phyloP scores from a whole-genome alignment of 2,329 filamentous ascomycete species.

The Fusarium clavum region DNA sequence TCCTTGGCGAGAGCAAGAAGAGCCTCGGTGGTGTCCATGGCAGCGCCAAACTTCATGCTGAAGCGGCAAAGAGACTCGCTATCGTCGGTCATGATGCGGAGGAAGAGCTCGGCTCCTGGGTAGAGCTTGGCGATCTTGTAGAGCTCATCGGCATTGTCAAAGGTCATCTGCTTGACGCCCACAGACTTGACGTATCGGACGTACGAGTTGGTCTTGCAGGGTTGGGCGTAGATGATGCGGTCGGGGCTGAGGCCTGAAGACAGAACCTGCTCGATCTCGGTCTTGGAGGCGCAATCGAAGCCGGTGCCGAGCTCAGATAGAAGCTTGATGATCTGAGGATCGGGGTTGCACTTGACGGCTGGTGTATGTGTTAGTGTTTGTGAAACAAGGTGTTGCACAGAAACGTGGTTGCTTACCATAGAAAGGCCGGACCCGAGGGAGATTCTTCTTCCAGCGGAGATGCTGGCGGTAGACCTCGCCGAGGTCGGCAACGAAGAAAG shows the following conservation, averaged over 20 bases:
- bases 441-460: slow-evolving; percentile 95
- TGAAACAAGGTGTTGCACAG: neutral
- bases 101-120: slow-evolving; percentile 88
- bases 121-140: slow-evolving; percentile 96
- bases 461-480: slow-evolving; percentile 99
- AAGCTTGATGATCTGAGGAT: slow-evolving; percentile 87
- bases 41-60: slow-evolving; percentile 97
- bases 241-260: slow-evolving; percentile 83
- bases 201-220: slow-evolving; percentile 99
- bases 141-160: slow-evolving; percentile 97
- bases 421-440: slow-evolving; percentile 93
- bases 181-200: slow-evolving; percentile 87
- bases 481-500: slow-evolving; percentile 98
- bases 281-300: slow-evolving; percentile 98
- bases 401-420: slow-evolving; percentile 75
- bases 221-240: slow-evolving; percentile 98
- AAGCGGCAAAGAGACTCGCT: slow-evolving; percentile 93
- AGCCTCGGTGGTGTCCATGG: slow-evolving; percentile 81
- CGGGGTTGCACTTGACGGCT: slow-evolving; percentile 99
- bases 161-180: slow-evolving; percentile 97
- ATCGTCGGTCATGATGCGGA: slow-evolving; percentile 97
- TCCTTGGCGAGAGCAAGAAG: slow-evolving; percentile 84
- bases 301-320: slow-evolving; percentile 90
- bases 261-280: slow-evolving; percentile 93
- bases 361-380: slow-evolving; percentile 19